Evolutionary conservation across 768 basidiomycete species (phyloP), one percentile per base, ranked within the genome.

Genomic region (Tephrocybe rancida): DNA sequence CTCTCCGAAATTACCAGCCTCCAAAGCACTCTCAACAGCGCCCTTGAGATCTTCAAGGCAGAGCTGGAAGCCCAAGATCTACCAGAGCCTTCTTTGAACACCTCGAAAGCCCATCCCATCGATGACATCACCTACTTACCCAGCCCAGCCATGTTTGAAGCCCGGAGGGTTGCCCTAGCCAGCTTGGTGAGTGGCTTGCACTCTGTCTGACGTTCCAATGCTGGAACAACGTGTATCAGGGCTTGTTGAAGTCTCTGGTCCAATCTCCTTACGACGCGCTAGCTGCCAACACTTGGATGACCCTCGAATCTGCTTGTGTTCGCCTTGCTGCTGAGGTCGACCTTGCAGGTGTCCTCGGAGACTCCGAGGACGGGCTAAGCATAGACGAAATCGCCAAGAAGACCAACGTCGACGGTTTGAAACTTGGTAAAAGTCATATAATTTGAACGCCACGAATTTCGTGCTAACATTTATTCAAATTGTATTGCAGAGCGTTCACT

Each of bases 1-100:
- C 35, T 68, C 44, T 73, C 74, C 38, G 73, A 75, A 61, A 60
- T 75, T 35, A 67, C 67, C 37, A 71, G 70, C 59, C 68, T 75
- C 27, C 73, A 73, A 57, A 64, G 62, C 46, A 73, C 74, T 32
- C 68, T 75, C 52, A 75, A 73, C 49, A 59, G 52, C 32, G 74
- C 74, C 11, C 67, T 75, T 38, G 72, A 75, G 49, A 60, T 61
- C 24, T 72, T 73, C 65, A 73, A 73, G 57, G 67, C 69, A 7
- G 74, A 73, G 56, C 62, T 73, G 25, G 64, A 64, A 21, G 65
- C 68, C 18, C 70, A 71, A 47, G 63, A 67, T 44, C 61, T 74
- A 11, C 58, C 69, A 6, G 71, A 73, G 56, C 73, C 70, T 3
- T 74, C 73, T 7, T 55, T 70, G 49, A 67, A 66, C 37, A 70